Evolutionary conservation across 208 protist species (phyloP), one percentile per base, ranked within the genome.

Genomic region (Phytomonas francai): DNA sequence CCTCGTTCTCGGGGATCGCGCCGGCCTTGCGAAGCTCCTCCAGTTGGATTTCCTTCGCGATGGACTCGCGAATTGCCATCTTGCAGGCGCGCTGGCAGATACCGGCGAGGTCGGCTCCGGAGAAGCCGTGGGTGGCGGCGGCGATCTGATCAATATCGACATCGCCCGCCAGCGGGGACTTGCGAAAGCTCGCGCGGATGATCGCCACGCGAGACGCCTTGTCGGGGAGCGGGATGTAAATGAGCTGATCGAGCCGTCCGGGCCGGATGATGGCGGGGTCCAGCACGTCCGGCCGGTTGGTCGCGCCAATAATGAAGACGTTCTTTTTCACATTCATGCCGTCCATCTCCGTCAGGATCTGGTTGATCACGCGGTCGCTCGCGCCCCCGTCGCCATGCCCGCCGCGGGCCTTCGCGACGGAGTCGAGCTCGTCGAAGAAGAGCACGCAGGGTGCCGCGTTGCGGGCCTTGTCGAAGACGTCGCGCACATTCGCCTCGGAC

Each of bases 381-480:
- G 98, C 99, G 65, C 97, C 98, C 51, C 98, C 98, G 81, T 99
- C 98, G 75, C 98, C 98, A 33, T 67, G 72, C 71, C 82, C 70
- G 63, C 98, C 99, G 76, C 99, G 95, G 29, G 97, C 76, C 77
- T 97, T 94, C 29, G 98, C 98, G 61, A 99, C 99, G 2, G 98
- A 99, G 85, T 99, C 99, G 36, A 99, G 84, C 81, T 99, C 99
- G 85, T 99, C 99, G 83, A 99, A 99, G 94, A 99, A 99, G 39
- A 99, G 93, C 28, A 99, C 98, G 86, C 99, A 99, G 36, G 99
- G 99, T 16, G 99, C 95, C 7, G 99, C 98, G 31, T 81, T 59
- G 60, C 99, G 87, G 22, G 99, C 99, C 89, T 99, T 99, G 91
- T 99, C 98, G 85, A 99, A 99, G 54, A 99, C 85, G 64, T 99